Conservation (phyloP, 2,329 filamentous ascomycete species). For the Tetracladium maxilliforme region DNA sequence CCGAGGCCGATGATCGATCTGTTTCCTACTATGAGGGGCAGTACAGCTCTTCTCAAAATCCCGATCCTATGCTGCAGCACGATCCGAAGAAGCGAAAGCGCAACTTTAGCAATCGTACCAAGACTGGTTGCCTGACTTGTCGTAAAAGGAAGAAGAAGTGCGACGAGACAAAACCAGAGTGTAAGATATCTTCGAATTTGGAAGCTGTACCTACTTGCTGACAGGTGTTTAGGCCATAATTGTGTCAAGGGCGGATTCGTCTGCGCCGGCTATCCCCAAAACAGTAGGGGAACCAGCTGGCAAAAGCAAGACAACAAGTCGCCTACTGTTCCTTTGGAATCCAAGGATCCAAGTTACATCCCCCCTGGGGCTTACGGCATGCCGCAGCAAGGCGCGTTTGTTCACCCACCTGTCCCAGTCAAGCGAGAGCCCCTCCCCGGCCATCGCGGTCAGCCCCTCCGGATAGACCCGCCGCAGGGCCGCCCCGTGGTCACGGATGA, state of each 20-base stretch:
- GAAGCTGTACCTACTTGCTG: constrained; percentile 2
- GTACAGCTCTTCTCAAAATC: no score
- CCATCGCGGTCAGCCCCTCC: constrained; percentile 45
- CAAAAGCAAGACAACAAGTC: constrained; percentile 61
- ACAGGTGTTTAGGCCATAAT: constrained; percentile 52
- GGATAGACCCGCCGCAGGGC: constrained; percentile 48
- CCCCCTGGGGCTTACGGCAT: constrained; percentile 47
- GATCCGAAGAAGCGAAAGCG: constrained; percentile 58
- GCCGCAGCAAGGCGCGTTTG: no score
- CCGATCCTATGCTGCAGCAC: constrained; percentile 38
- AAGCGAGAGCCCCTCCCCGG: constrained; percentile 43
- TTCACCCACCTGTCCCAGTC: constrained; percentile 12
- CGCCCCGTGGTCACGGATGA: constrained; percentile 37
- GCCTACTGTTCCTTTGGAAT: constrained; percentile 61
- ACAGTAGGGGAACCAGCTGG: constrained; percentile 64
- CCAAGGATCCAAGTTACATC: constrained; percentile 58
- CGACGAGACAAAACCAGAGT: constrained; percentile 84
- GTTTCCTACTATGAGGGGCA: constrained; percentile 17
- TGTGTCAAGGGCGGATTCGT: constrained; percentile 81
- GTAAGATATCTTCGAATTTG: constrained; percentile 35
- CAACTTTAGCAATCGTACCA: constrained; percentile 89
- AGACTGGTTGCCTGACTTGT: constrained; percentile 90
- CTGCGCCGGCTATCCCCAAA: constrained; percentile 80
- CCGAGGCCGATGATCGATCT: constrained; percentile 15
- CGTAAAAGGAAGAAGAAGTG: constrained; percentile 93